These are phyloP conservation scores for Fusarium equiseti DNA, from an alignment of 2,329 filamentous ascomycete genomes.

Conservation along the genomic window DNA sequence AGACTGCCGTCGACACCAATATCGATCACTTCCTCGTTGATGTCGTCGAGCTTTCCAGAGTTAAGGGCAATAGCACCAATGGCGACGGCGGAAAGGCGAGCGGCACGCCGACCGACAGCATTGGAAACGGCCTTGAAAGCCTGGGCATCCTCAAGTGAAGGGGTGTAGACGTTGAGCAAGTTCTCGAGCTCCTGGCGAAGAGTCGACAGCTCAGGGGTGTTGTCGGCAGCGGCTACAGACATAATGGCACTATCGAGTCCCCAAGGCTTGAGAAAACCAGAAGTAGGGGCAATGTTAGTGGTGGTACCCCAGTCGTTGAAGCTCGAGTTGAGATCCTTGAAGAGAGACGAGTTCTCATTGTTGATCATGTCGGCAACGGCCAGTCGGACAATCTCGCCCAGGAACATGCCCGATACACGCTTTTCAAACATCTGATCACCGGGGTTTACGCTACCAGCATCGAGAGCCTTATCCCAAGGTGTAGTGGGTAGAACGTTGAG, in stretches of 20 bases:
- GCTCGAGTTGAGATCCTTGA: constrained; percentile 80
- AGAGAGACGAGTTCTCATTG: constrained; percentile 75
- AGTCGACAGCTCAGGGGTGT: constrained; percentile 75
- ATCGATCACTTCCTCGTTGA: constrained; percentile 79
- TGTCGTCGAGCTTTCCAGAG: constrained; percentile 75
- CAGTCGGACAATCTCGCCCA: constrained; percentile 91
- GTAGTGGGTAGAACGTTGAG: constrained; percentile 90
- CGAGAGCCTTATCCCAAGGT: constrained; percentile 82
- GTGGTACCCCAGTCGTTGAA: constrained; percentile 77
- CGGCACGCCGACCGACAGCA: constrained; percentile 89
- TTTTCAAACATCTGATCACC: constrained; percentile 99
- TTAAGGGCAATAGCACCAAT: constrained; percentile 87
- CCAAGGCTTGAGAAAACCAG: constrained; percentile 82
- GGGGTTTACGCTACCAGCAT: constrained; percentile 86
- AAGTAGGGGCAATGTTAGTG: constrained; percentile 74
- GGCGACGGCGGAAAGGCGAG: constrained; percentile 87
- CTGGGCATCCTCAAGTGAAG: constrained; percentile 85
- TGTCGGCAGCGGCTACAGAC: constrained; percentile 86
- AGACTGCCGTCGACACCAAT: constrained; percentile 95
- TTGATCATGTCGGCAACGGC: constrained; percentile 79
- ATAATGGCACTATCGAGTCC: constrained; percentile 92
- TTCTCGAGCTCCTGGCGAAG: constrained; percentile 84
- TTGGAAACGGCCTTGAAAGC: constrained; percentile 86
- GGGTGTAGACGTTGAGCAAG: constrained; percentile 79
- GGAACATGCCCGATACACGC: constrained; percentile 96